phyloP scores from a whole-genome alignment of 2,329 filamentous ascomycete species.

The Ceratocystis cacaofunesta region DNA sequence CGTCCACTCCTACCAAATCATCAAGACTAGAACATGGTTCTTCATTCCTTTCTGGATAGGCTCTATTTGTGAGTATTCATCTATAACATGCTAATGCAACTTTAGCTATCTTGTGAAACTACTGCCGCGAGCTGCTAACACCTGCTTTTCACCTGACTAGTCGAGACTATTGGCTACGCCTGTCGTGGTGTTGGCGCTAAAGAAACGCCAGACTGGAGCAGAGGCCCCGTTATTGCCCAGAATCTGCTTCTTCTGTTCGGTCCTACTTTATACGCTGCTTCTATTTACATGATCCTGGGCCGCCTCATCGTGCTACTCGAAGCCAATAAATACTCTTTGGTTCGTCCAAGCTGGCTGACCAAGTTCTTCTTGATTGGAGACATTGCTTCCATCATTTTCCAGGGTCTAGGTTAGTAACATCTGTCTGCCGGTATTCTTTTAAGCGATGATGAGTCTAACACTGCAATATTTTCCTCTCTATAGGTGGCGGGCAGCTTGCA shows the following conservation, averaged over 20 bases:
- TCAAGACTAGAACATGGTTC: slow-evolving; percentile 33
- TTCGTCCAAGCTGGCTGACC: slow-evolving; percentile 31
- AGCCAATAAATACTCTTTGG: slow-evolving; percentile 24
- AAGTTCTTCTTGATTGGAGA: slow-evolving; percentile 41
- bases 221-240: slow-evolving; percentile 30
- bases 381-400: slow-evolving; percentile 24
- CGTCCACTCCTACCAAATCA: slow-evolving; percentile 28
- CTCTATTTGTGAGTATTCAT: slow-evolving; percentile 30
- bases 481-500: slow-evolving; percentile 31
- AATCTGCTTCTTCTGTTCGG: slow-evolving; percentile 31
- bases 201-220: slow-evolving; percentile 25
- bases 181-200: slow-evolving; percentile 18
- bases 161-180: slow-evolving; percentile 21
- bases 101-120: no score
- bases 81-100: neutral
- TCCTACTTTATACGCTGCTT: slow-evolving; percentile 34
- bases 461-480: slow-evolving; percentile 32
- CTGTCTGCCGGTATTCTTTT: no score
- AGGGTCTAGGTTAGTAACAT: neutral
- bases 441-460: no score
- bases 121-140: neutral
- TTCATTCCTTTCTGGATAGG: slow-evolving; percentile 38
- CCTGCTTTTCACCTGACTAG: slow-evolving; percentile 20
- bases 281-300: slow-evolving; percentile 37
- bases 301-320: slow-evolving; percentile 29